A percentile compares a stretch with the other conserved stretches of the same genome.
phyloP scores from a whole-genome alignment of 2,329 filamentous ascomycete species.

The Shiraia sp. region DNA sequence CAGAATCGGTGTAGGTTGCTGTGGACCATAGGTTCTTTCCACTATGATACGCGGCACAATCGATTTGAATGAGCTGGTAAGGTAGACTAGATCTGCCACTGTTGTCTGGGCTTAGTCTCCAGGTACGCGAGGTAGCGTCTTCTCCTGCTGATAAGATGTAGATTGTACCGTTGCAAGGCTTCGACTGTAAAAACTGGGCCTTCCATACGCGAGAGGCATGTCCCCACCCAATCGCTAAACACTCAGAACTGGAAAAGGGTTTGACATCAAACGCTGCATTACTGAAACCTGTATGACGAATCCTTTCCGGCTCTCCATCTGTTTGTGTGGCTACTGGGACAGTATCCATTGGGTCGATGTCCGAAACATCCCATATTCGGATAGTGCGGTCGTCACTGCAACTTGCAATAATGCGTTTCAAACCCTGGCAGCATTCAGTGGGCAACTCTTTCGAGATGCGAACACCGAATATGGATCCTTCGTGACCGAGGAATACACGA shows the following conservation, averaged over 20 bases:
- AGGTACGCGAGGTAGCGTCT: slow-evolving; percentile 76
- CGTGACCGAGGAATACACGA: slow-evolving; percentile 69
- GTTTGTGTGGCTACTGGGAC: slow-evolving; percentile 25
- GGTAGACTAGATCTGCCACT: slow-evolving; percentile 1
- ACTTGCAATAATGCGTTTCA: slow-evolving; percentile 73
- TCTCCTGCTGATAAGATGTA: slow-evolving; percentile 78
- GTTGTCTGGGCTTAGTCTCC: slow-evolving; percentile 51
- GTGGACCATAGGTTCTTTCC: slow-evolving; percentile 91
- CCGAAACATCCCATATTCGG: slow-evolving; percentile 81
- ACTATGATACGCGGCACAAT: slow-evolving; percentile 67
- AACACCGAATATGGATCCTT: slow-evolving; percentile 92
- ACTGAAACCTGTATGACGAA: slow-evolving; percentile 52
- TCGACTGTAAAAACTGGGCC: slow-evolving; percentile 64
- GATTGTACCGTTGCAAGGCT: slow-evolving; percentile 43
- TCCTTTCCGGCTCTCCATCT: slow-evolving; percentile 24
- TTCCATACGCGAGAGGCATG: slow-evolving; percentile 91
- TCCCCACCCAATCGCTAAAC: slow-evolving; percentile 76
- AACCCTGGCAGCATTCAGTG: slow-evolving; percentile 36
- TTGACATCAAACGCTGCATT: slow-evolving; percentile 31
- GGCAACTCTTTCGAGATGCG: slow-evolving; percentile 63
- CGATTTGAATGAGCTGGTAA: slow-evolving; percentile 55
- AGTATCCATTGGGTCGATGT: slow-evolving; percentile 29
- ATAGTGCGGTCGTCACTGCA: slow-evolving; percentile 96
- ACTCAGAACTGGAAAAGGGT: slow-evolving; percentile 31
- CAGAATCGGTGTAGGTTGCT: slow-evolving; percentile 7